Conservation (phyloP, 768 basidiomycete genomes). For the Suillus ampliporus region DNA sequence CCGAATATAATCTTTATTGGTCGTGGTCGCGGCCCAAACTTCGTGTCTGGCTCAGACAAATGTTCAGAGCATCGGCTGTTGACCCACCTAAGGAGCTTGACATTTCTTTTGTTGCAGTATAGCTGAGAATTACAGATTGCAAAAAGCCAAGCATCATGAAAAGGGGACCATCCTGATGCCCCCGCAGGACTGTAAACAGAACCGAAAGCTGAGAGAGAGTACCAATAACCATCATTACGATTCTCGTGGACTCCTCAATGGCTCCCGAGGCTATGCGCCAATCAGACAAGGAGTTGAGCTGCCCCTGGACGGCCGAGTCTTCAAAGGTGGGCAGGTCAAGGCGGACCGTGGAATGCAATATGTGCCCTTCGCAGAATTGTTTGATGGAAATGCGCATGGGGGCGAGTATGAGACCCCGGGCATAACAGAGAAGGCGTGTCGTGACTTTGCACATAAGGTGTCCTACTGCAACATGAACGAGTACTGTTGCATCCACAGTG, state of each 20-base stretch:
- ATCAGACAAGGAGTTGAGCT: too few relatives aligned
- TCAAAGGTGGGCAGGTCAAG: conserved; percentile 79
- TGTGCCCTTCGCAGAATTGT: conserved; percentile 62
- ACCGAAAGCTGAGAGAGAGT: conserved; percentile 65
- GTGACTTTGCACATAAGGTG: conserved; percentile 56
- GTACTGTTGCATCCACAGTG: conserved; percentile 59
- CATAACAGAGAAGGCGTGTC: conserved; percentile 49
- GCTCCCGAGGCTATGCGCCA: conserved; percentile 69
- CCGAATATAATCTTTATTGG: conserved; percentile 60
- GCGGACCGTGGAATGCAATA: conserved; percentile 67
- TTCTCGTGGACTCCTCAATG: conserved; percentile 47
- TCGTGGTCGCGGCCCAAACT: conserved; percentile 78
- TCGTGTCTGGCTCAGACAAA: not conserved
- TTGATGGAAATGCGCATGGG: conserved; percentile 66
- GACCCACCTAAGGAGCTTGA: conserved; percentile 38
- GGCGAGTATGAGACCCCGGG: conserved; percentile 44
- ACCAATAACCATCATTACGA: conserved; percentile 52
- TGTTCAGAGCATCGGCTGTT: conserved; percentile 1
- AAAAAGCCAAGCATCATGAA: conserved; percentile 10
- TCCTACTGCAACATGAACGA: conserved; percentile 60
- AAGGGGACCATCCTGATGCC: conserved; percentile 65
- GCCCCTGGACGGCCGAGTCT: too few relatives aligned
- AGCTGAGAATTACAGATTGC: conserved; percentile 49
- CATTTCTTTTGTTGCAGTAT: too few relatives aligned
- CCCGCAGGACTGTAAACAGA: conserved; percentile 57